These are phyloP conservation scores for Ophiostoma triangulosporum DNA, from an alignment of 2,329 filamentous ascomycete species.

Conservation along the genomic window DNA sequence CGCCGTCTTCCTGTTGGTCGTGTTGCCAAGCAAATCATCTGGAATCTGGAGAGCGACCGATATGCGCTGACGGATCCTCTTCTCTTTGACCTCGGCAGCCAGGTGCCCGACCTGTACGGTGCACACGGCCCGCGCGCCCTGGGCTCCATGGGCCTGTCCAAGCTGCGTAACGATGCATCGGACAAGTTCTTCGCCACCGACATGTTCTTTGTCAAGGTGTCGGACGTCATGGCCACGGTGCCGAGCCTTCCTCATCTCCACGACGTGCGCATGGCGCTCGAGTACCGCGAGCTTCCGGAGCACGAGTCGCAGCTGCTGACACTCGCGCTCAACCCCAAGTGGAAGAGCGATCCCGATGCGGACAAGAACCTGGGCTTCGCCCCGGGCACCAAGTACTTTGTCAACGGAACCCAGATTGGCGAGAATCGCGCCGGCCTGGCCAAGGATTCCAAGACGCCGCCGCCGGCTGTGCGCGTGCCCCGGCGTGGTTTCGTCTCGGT, in stretches of 20 bases:
- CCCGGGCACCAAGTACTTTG: conserved; percentile 43
- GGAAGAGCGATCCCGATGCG: conserved; percentile 44
- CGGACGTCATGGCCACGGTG: conserved; percentile 47
- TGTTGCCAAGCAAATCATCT: conserved; percentile 45
- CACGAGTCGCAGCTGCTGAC: conserved; percentile 30
- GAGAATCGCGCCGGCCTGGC: conserved; percentile 36
- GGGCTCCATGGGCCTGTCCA: conserved; percentile 29
- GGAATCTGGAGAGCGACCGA: conserved; percentile 42
- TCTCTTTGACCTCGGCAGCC: conserved; percentile 38
- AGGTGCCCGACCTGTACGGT: conserved; percentile 39
- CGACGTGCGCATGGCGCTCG: conserved; percentile 39
- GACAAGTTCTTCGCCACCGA: conserved; percentile 43
- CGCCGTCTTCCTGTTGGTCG: conserved; percentile 37
- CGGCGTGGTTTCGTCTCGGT: conserved; percentile 41
- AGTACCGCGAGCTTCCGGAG: conserved; percentile 46
- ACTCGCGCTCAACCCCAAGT: conserved; percentile 35
- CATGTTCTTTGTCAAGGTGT: conserved; percentile 55
- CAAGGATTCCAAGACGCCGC: conserved; percentile 38
- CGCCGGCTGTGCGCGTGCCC: conserved; percentile 40
- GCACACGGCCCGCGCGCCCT: conserved; percentile 31
- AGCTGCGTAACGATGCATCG: conserved; percentile 35
- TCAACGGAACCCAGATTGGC: conserved; percentile 39
- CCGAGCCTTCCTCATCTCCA: conserved; percentile 45
- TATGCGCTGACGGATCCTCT: conserved; percentile 39
- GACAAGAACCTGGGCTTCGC: conserved; percentile 39